These are phyloP conservation scores for Phytomonas serpens DNA, from an alignment of 208 protist genomes.

Conservation along the genomic window DNA sequence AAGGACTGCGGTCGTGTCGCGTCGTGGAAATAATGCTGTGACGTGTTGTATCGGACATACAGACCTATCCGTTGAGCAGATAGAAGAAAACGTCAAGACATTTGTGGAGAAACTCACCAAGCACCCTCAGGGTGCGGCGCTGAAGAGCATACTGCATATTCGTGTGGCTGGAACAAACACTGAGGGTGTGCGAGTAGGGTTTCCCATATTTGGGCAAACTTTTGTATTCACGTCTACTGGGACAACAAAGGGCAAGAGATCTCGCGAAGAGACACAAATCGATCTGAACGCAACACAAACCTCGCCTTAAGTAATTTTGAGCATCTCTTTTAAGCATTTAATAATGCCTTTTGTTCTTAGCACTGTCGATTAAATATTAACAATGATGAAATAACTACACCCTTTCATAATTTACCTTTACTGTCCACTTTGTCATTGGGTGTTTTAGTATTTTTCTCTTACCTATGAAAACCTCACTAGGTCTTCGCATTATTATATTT, in stretches of 20 bases:
- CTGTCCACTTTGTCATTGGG: background rate
- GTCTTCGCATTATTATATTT: background rate
- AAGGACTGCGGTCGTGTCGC: constrained; percentile 64
- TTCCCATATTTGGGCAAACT: constrained; percentile 63
- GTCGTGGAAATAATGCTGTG: constrained; percentile 65
- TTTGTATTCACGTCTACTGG: constrained; percentile 33
- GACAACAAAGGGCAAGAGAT: constrained; percentile 2
- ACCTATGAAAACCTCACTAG: background rate
- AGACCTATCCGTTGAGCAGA: constrained; percentile 33
- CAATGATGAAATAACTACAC: constrained; percentile 9
- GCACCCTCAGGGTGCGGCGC: constrained; percentile 40
- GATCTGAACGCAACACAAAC: background rate
- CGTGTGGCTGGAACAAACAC: constrained; percentile 64
- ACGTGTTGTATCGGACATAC: constrained; percentile 79
- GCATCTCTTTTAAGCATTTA: constrained; percentile 4
- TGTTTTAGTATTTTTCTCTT: constrained; percentile 2
- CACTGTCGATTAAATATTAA: constrained; percentile 9
- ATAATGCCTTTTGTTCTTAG: constrained; percentile 11
- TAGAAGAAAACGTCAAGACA: constrained; percentile 63
- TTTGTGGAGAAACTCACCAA: constrained; percentile 57
- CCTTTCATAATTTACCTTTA: constrained; percentile 5
- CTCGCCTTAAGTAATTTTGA: constrained; percentile 4
- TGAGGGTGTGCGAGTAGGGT: constrained; percentile 47
- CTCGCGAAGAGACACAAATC: constrained; percentile 1
- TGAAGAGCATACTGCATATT: constrained; percentile 65